Conservation (phyloP, 768 basidiomycete genomes). For the Termitomyces sp. region DNA sequence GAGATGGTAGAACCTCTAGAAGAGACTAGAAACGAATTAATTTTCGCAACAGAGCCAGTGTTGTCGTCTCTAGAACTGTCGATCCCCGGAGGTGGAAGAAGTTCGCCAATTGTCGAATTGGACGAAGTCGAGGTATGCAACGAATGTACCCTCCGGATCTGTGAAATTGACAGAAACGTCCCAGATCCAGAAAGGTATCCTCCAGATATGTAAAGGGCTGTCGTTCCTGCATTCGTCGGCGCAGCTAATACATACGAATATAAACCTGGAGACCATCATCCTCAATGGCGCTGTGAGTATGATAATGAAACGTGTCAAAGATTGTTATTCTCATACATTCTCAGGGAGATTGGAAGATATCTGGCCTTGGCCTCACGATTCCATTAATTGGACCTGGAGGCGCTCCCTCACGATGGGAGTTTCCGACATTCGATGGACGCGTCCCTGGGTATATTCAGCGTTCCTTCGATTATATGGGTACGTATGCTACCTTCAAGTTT, state of each 20-base stretch:
- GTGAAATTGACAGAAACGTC: background rate
- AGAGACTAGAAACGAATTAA: constrained; percentile 84
- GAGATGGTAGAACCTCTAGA: constrained; percentile 98
- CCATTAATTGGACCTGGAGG: constrained; percentile 69
- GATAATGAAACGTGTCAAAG: background rate
- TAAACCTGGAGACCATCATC: constrained; percentile 83
- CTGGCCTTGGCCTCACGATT: constrained; percentile 86
- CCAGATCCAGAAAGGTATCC: constrained; percentile 87
- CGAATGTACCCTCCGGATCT: constrained; percentile 33
- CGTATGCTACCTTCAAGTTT: constrained; percentile 21
- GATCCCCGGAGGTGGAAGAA: constrained; percentile 61
- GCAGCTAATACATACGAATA: constrained; percentile 87
- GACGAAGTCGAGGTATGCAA: constrained; percentile 87
- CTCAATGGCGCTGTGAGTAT: constrained; percentile 81
- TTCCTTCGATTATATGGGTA: constrained; percentile 94
- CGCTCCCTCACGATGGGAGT: constrained; percentile 80
- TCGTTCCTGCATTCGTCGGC: constrained; percentile 92
- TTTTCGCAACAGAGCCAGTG: constrained; percentile 92
- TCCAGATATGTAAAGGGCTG: constrained; percentile 89
- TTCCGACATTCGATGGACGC: constrained; percentile 82
- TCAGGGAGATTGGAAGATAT: constrained; percentile 98
- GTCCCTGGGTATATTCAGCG: constrained; percentile 82
- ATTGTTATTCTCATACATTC: background rate
- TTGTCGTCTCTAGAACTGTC: constrained; percentile 79
- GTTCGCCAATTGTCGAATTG: constrained; percentile 68